phyloP scores from a whole-genome alignment of 257 asterid genomes.

The Fraxinus pennsylvanica region DNA sequence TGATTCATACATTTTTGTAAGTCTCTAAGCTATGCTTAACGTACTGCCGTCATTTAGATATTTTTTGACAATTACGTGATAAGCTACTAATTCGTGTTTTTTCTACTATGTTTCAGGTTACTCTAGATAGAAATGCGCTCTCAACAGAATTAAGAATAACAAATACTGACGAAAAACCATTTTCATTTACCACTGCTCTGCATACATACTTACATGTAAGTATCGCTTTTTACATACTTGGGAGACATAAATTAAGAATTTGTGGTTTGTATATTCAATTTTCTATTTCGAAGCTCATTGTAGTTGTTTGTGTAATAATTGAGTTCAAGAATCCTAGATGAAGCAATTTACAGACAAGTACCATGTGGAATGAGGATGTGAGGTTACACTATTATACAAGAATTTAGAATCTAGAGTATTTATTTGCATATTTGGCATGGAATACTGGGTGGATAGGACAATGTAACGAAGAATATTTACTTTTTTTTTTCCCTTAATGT shows the following conservation, averaged over 20 bases:
- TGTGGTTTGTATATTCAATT: neutral
- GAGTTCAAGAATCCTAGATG: conserved; percentile 11
- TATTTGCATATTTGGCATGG: neutral
- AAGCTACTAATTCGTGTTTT: conserved; percentile 20
- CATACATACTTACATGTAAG: conserved; percentile 91
- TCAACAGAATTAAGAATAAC: conserved; percentile 78
- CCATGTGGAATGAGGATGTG: neutral
- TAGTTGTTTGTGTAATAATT: neutral
- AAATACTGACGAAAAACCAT: conserved; percentile 78
- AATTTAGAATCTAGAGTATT: neutral
- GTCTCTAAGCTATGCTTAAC: conserved; percentile 14
- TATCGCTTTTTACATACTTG: conserved; percentile 2
- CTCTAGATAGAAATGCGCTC: conserved; percentile 63
- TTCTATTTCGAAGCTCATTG: neutral
- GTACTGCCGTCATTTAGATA: neutral
- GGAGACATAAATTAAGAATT: neutral
- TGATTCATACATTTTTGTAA: conserved; percentile 4
- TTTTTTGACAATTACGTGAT: neutral
- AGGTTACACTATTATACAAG: neutral
- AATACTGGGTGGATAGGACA: neutral
- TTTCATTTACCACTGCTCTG: conserved; percentile 87
- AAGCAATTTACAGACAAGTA: neutral
- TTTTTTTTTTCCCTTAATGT: neutral
- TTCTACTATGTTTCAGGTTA: conserved; percentile 53
- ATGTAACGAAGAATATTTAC: neutral